These are phyloP conservation scores for Tolypocladium inflatum DNA, from an alignment of 2,329 filamentous ascomycete species.

Conservation along the genomic window DNA sequence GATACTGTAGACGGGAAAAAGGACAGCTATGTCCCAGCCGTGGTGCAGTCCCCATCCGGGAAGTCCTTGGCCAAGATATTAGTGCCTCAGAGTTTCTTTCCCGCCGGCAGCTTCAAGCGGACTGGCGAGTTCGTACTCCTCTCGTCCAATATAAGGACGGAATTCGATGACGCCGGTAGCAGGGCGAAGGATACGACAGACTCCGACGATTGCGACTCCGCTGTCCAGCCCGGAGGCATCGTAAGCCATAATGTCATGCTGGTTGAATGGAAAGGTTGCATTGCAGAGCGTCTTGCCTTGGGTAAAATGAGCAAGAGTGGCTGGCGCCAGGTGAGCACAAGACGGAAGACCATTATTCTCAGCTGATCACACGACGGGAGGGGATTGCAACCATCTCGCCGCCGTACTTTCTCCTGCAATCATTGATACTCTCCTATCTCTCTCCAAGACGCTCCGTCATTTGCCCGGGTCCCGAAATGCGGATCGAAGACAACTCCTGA, in stretches of 20 bases:
- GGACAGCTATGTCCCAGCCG: not conserved
- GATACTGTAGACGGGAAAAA: too few relatives aligned
- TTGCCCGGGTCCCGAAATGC: too few relatives aligned
- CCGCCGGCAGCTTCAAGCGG: not conserved
- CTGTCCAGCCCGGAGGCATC: not conserved
- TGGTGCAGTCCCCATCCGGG: too few relatives aligned
- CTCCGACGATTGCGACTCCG: not conserved
- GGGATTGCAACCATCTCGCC: not conserved
- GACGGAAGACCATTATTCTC: not conserved
- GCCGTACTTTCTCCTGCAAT: not conserved
- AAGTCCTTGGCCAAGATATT: too few relatives aligned
- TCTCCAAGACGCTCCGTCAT: not conserved
- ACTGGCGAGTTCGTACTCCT: not conserved
- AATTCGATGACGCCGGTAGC: not conserved
- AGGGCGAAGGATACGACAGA: not conserved
- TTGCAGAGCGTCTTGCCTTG: too few relatives aligned
- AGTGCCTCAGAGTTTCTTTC: too few relatives aligned
- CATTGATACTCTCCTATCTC: not conserved
- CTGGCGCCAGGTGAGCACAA: not conserved
- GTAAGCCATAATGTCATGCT: too few relatives aligned
- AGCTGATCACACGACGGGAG: not conserved
- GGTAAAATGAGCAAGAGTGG: not conserved
- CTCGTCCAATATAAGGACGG: not conserved
- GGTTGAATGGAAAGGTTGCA: too few relatives aligned
- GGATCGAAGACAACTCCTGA: not conserved